These are phyloP conservation scores for Ascosphaera acerosa DNA, from an alignment of 2,329 filamentous ascomycete genomes.

Conservation along the genomic window DNA sequence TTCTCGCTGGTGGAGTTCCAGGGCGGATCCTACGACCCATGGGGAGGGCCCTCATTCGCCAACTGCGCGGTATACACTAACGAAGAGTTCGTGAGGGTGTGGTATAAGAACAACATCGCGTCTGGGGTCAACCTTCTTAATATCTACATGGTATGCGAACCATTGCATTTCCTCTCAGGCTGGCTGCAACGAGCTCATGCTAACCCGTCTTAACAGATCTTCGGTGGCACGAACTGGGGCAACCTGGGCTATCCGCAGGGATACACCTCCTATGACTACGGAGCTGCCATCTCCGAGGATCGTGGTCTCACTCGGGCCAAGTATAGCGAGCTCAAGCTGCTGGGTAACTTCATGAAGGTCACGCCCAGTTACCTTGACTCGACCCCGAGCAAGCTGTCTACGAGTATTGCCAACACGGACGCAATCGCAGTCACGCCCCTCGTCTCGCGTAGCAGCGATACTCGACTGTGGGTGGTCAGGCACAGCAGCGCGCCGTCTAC, in stretches of 20 bases:
- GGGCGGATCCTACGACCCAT: conserved; percentile 47
- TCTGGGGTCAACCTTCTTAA: conserved; percentile 43
- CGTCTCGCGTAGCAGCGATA: conserved; percentile 25
- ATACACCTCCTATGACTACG: conserved; percentile 37
- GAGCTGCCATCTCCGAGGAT: conserved; percentile 41
- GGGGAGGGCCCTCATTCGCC: conserved; percentile 26
- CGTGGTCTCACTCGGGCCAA: conserved; percentile 40
- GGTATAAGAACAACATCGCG: conserved; percentile 51
- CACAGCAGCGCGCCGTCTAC: conserved; percentile 39
- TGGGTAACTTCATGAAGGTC: conserved; percentile 48
- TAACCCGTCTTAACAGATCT: conserved; percentile 18
- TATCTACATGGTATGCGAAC: conserved; percentile 47
- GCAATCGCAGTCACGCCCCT: conserved; percentile 35
- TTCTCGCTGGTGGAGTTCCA: conserved; percentile 42
- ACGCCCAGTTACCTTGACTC: conserved; percentile 44
- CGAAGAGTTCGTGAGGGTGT: conserved; percentile 37
- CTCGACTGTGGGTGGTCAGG: conserved; percentile 39
- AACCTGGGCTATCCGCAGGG: conserved; percentile 45
- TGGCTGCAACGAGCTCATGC: not conserved
- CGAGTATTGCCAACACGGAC: conserved; percentile 20
- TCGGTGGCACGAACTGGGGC: conserved; percentile 64
- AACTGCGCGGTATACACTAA: not conserved
- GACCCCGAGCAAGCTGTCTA: conserved; percentile 22
- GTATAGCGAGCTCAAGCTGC: conserved; percentile 53
- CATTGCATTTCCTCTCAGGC: not conserved